Base-by-base conservation (phyloP, 2,329 filamentous ascomycete species). In the Fusarium brevicatenulatum region DNA sequence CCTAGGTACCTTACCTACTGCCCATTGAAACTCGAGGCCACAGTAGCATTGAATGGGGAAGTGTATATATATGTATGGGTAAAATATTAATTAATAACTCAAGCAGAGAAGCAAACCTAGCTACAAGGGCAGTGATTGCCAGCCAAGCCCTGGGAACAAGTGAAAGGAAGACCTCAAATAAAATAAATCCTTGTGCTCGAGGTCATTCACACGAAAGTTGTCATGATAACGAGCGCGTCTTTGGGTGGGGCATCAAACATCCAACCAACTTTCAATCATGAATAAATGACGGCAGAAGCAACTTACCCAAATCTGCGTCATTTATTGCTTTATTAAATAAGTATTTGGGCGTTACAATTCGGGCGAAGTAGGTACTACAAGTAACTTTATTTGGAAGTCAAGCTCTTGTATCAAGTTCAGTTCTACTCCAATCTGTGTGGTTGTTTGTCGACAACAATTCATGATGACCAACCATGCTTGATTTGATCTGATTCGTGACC, bases 191-290 rank as follows among this genome's bases (percentile, higher is more conserved):
- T n/a, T 43, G 39, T 42, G 37, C 23, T 34, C 25, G 21, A 43
- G n/a, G 56, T 25, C 43, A 19, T 55, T 40, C 30, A 53, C 43
- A 28, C 30, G 8, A n/a, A 36, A 63, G 71, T 60, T 60, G 63
- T 72, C 57, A 72, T 69, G 72, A 72, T 50, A 71, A 37, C 65
- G 60, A 72, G 55, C 49, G 37, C 23, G 37, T 55, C 40, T 44
- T 60, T 66, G 60, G 18, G 73, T 64, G 72, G 70, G 68, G 75
- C 65, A 60, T 56, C 19, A 66, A 66, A 57, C 60, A 63, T 66
- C 57, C 49, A 36, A 30, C 49, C 49, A 39, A 42, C 42, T 47
- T 57, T 72, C 19, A 32, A 54, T 58, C 49, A 49, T 32, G 53
- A 50, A 68, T 49, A 52, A 58, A 71, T 59, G 37, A 59, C 25